phyloP scores from a whole-genome alignment of 148 eudicot genomes.

The Rhododendron ovatum region DNA sequence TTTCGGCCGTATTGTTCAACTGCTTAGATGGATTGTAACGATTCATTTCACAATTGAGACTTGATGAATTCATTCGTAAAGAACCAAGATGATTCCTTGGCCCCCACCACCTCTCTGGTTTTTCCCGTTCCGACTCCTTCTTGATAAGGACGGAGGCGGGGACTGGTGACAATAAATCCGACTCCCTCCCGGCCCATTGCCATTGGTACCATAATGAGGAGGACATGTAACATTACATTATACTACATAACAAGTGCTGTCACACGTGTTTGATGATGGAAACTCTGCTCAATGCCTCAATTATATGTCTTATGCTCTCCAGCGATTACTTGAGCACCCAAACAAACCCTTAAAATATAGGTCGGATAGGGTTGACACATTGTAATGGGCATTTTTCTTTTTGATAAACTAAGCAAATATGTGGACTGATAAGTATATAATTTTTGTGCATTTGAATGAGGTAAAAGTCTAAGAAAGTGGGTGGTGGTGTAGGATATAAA shows the following conservation, averaged over 20 bases:
- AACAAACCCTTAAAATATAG: conserved; percentile 21
- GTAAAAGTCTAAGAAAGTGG: conserved; percentile 29
- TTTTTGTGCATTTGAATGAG: not conserved
- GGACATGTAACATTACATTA: not conserved
- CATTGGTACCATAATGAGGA: not conserved
- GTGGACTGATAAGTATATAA: not conserved
- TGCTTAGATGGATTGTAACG: not conserved
- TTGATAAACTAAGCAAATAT: not conserved
- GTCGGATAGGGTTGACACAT: conserved; percentile 20
- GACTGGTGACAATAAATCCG: too few species aligned
- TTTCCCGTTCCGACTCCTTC: not conserved
- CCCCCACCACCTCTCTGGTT: not conserved
- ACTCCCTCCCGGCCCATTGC: not conserved
- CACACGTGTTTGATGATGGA: conserved; percentile 31
- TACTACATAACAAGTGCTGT: not conserved
- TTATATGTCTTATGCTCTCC: not conserved
- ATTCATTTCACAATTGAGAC: not conserved
- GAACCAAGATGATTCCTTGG: too few species aligned
- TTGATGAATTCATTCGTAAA: too few species aligned
- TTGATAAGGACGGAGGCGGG: not conserved
- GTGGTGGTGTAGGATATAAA: conserved; percentile 10
- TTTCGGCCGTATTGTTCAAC: too few species aligned
- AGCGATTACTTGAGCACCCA: conserved; percentile 9
- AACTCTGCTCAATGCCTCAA: not conserved
- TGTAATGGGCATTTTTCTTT: conserved; percentile 15